These are phyloP conservation scores for Fragaria ananassa DNA, from an alignment of 306 rosid genomes.

Conservation along the genomic window DNA sequence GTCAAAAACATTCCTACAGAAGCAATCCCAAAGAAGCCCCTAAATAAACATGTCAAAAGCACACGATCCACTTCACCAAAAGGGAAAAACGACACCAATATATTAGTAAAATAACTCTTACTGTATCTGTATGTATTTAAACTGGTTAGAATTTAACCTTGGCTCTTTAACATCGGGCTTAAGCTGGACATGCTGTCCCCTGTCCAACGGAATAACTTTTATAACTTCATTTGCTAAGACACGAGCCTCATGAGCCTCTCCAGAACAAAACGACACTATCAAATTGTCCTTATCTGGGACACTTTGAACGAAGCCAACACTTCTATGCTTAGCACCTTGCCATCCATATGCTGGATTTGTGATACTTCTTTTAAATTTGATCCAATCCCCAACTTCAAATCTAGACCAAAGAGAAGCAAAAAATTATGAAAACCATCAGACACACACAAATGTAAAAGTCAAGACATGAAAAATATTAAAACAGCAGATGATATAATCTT, in stretches of 20 bases:
- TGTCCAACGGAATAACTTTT: conserved; percentile 87
- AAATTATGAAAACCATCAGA: background rate
- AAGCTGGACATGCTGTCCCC: conserved; percentile 95
- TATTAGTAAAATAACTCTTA: background rate
- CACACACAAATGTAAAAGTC: background rate
- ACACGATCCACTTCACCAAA: background rate
- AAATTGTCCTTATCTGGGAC: conserved; percentile 73
- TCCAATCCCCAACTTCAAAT: conserved; percentile 92
- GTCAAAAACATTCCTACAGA: background rate
- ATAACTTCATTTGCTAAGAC: conserved; percentile 80
- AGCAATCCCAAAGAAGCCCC: conserved; percentile 1
- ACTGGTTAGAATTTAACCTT: conserved; percentile 46
- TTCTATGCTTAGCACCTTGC: conserved; percentile 76
- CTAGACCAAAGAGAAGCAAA: conserved; percentile 35
- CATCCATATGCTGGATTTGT: conserved; percentile 79
- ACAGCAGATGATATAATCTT: conserved; percentile 24
- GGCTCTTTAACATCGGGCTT: conserved; percentile 87
- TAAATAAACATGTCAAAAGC: background rate
- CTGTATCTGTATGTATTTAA: background rate
- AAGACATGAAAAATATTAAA: conserved; percentile 23
- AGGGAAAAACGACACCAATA: background rate
- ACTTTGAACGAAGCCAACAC: conserved; percentile 96
- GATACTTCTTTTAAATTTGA: conserved; percentile 77
- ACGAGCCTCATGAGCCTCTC: conserved; percentile 80
- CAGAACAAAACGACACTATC: conserved; percentile 86